Conservation (phyloP, 2,329 filamentous ascomycete genomes). For the Colletotrichum australisinense region DNA sequence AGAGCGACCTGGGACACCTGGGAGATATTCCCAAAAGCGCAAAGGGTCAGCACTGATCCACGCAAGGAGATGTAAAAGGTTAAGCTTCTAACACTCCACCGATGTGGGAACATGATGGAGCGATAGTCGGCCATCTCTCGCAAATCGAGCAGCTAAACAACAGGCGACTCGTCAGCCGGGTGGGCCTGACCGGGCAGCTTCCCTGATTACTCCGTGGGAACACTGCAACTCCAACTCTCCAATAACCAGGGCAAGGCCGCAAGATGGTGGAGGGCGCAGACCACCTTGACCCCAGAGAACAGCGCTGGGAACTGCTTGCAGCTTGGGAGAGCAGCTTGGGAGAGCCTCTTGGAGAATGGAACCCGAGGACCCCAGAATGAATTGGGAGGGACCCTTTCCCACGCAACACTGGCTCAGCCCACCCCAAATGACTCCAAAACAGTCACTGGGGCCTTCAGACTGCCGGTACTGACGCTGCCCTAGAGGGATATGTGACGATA, state of each 20-base stretch:
- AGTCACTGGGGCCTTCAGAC: conserved; percentile 16
- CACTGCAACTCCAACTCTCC: conserved; percentile 2
- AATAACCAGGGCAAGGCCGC: background rate
- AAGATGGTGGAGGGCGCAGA: background rate
- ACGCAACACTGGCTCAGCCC: conserved; percentile 7
- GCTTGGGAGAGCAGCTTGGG: too few species aligned
- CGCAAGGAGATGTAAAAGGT: conserved; percentile 22
- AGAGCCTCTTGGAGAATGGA: background rate
- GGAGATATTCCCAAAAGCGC: background rate
- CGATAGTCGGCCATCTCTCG: conserved; percentile 10
- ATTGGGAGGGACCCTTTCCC: background rate
- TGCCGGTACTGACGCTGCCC: conserved; percentile 12
- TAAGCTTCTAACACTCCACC: conserved; percentile 34
- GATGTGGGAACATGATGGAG: conserved; percentile 1
- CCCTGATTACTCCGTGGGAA: conserved; percentile 12
- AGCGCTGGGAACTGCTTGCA: conserved; percentile 2
- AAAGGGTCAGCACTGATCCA: conserved; percentile 18
- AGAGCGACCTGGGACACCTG: too few species aligned
- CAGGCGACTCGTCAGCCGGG: conserved; percentile 23
- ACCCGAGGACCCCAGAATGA: background rate
- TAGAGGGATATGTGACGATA: conserved; percentile 22
- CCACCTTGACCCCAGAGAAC: background rate
- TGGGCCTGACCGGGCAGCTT: background rate
- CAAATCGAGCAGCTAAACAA: background rate
- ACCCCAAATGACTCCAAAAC: conserved; percentile 25